Evolutionary conservation across 2,329 filamentous ascomycete genomes (phyloP), one percentile per base, ranked within the genome.

Genomic region (Calonectria pseudoturangicola): DNA sequence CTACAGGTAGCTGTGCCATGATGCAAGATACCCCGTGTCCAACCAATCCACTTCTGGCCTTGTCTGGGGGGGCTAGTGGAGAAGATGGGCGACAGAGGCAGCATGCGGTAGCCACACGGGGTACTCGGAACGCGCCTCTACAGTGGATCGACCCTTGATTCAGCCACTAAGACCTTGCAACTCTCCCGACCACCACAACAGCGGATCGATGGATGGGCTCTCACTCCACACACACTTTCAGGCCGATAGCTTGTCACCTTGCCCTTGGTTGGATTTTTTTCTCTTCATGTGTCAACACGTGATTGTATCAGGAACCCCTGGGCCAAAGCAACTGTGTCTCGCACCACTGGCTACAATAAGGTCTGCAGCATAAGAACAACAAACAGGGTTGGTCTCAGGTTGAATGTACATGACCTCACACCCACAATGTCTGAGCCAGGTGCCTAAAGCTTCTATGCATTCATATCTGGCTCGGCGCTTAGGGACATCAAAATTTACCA

Each of bases 1-100:
- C 64, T 51, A 43, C 47, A 66, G 41, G 48, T 67, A 67, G 48
- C 39, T 67, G 36, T 60, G 10, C 54, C 33, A 71, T 71, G 69
- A 71, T 71, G 64, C 41, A 71, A 67, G 69, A 60, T 41, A 39
- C 47, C 67, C 54, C 63, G 56, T 67, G 64, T 68, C 56, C 54
- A 68, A 48, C 64, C 64, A 56, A 63, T 63, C 66, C 66, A 30
- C 56, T 69, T 66, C 45, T 64, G 56, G 47, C 28, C 21, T 54
- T 56, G 43, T 50, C 48, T 39, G 36, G 47, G 43, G 21, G 47
- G 54, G 15, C 9, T 27, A 63, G 69, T 71, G 69, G 69, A 25
- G 63, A 67, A 28, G 36, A 27, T 48, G 45, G 27, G 41, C 30
- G 5, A 45, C 33, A 43, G 54, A 43, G 51, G 30, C 39, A 64